Base-by-base conservation (phyloP, 768 basidiomycete species). In the Albatrellus ellisii region DNA sequence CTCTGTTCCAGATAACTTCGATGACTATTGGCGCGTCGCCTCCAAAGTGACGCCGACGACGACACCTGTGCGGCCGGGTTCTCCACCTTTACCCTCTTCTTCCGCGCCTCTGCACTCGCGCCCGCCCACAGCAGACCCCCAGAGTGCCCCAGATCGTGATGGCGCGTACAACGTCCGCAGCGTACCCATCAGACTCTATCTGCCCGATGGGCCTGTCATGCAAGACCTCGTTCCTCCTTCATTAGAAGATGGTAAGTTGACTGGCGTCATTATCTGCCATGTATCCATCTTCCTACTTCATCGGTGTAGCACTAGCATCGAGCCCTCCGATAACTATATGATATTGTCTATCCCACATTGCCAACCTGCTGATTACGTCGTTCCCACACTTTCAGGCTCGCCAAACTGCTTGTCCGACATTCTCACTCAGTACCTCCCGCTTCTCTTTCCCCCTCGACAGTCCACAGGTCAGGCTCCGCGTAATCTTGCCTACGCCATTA, bases 1-100 rank as follows among this genome's bases (percentile, higher is more conserved):
- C 27, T 29, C 26, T 39, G 44, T 42, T 43, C 18, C 58, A 98
- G 95, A 94, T 63, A 92, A 91, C 59, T 98, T 91, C 54, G 91
- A 97, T 53, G 79, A 89, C 46, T 95, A 85, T 56, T 92, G 89
- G 81, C 75, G 87, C 21, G 84, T 97, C 49, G 89, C 90, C 3
- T 75, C 83, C n/a, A 91, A 92, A 54, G 73, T 98, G 34, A 80
- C 88, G 21, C 95, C 95, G 3, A 75, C 86, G 2, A 84, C 80
- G 1, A 66, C 76, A 4, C 67, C 75, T 4, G 63, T 69, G 26
- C 72, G 80, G 17, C 64, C 76, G 6, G 67, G 66, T 47, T 80
- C 79, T 2, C 71, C 71, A 3, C 62, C 62, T 11, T 67, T 70
- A 17, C 66, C 72, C 4, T 60, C 75, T 25, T 47, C 64, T 3